Percentiles rank a stretch among this genome's conserved stretches.
phyloP scores from a whole-genome alignment of 2,329 filamentous ascomycete genomes.

The Fusarium chuoi region DNA sequence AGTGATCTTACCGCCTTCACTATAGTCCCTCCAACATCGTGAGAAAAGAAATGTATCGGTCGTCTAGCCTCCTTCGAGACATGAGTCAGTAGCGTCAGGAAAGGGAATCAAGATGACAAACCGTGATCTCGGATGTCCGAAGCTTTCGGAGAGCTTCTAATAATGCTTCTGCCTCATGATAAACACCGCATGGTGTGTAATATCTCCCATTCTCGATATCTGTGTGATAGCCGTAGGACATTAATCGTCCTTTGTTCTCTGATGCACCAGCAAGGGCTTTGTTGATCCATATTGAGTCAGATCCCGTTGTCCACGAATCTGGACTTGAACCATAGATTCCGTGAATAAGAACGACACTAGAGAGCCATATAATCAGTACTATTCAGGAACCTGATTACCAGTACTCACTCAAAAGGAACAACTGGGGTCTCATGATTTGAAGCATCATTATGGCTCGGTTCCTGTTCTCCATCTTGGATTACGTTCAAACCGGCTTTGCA shows the following conservation, averaged over 20 bases:
- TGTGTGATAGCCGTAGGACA: background rate
- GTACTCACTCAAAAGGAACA: background rate
- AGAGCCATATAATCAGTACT: background rate
- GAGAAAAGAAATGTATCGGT: slow-evolving; percentile 9
- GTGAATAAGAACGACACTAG: background rate
- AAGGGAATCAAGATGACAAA: background rate
- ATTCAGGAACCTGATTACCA: background rate
- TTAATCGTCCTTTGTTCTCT: background rate
- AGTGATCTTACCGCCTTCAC: slow-evolving; percentile 3
- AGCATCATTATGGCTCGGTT: background rate
- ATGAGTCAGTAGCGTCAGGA: background rate
- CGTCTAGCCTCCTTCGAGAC: background rate
- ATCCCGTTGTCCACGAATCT: background rate
- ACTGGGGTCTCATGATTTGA: background rate
- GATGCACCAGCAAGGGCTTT: background rate
- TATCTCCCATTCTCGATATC: background rate
- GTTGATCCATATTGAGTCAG: background rate
- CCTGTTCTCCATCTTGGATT: background rate
- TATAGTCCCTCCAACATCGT: slow-evolving; percentile 15
- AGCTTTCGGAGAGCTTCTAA: background rate
- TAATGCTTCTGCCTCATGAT: background rate
- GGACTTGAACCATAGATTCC: background rate
- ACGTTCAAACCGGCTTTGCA: background rate
- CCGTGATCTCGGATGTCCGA: background rate
- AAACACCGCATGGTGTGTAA: background rate